Percentiles rank a stretch among this genome's conserved stretches.
phyloP scores from a whole-genome alignment of 805 yeast genomes.

The Yarrowia hollandica region DNA sequence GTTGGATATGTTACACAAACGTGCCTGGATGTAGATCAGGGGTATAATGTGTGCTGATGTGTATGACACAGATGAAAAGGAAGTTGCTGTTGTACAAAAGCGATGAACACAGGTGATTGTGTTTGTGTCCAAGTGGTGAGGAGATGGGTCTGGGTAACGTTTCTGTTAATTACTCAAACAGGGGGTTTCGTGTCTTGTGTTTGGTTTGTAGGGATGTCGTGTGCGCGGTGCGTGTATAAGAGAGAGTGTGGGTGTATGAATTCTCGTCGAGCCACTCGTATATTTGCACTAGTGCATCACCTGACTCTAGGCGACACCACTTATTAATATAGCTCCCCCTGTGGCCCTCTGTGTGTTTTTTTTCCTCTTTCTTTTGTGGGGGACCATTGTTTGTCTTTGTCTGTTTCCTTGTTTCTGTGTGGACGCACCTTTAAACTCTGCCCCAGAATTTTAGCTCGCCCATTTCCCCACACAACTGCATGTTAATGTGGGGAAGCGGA shows the following conservation, averaged over 20 bases:
- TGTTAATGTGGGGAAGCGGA: constrained; percentile 24
- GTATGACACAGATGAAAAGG: too few relatives aligned
- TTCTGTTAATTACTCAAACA: too few relatives aligned
- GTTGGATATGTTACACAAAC: too few relatives aligned
- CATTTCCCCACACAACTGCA: constrained; percentile 29
- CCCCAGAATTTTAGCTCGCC: constrained; percentile 6
- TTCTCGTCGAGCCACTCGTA: constrained; percentile 16
- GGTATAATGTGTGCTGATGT: too few relatives aligned
- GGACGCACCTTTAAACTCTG: neutral
- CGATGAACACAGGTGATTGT: too few relatives aligned
- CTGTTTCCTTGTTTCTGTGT: neutral
- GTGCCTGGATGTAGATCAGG: too few relatives aligned
- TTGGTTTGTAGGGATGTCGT: too few relatives aligned
- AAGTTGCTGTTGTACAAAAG: too few relatives aligned
- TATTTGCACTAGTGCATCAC: constrained; percentile 21
- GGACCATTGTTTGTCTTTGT: constrained; percentile 18
- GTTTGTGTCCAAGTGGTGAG: too few relatives aligned
- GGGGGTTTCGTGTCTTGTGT: too few relatives aligned
- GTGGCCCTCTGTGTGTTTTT: neutral
- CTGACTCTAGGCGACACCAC: constrained; percentile 18
- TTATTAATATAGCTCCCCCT: neutral
- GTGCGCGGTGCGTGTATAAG: too few relatives aligned
- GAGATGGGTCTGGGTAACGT: too few relatives aligned
- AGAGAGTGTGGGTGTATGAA: neutral
- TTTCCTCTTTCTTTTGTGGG: neutral